These are phyloP conservation scores for Ogataea salicorniae DNA, from an alignment of 805 yeast genomes.

Conservation along the genomic window DNA sequence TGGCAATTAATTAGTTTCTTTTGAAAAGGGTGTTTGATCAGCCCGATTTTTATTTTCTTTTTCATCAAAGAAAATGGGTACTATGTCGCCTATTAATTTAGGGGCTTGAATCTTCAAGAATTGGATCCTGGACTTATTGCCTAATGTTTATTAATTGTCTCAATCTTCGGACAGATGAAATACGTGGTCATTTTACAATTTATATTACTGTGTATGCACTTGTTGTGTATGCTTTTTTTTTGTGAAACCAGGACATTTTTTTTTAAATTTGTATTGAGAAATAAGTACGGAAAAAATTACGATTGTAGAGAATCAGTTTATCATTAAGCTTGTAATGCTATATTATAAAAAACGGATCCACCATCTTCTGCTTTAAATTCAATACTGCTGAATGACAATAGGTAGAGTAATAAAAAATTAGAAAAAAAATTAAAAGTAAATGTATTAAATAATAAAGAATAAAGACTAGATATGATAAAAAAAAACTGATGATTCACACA, in stretches of 20 bases:
- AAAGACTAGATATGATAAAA: neutral
- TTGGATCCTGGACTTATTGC: constrained; percentile 1
- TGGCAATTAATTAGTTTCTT: constrained; percentile 22
- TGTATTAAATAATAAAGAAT: neutral
- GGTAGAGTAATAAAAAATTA: too few species aligned
- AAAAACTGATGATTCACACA: neutral
- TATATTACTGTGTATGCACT: constrained; percentile 29
- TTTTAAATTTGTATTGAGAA: neutral
- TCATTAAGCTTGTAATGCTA: too few species aligned
- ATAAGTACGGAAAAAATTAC: neutral
- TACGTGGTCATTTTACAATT: neutral
- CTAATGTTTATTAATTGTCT: constrained; percentile 26
- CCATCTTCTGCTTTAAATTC: too few species aligned
- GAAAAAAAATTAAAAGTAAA: too few species aligned
- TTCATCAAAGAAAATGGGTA: constrained; percentile 3
- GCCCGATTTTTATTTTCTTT: constrained; percentile 3
- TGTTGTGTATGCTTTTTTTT: constrained; percentile 27
- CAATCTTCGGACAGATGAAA: constrained; percentile 26
- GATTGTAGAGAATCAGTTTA: too few species aligned
- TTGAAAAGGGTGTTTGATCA: constrained; percentile 4
- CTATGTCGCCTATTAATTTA: constrained; percentile 32
- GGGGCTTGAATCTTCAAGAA: constrained; percentile 21
- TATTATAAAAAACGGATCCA: too few species aligned
- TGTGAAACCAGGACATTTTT: constrained; percentile 33
- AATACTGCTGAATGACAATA: too few species aligned